Evolutionary conservation across 108 stramenopile genomes (phyloP).

Genomic region (Stephanodiscus minutulus): DNA sequence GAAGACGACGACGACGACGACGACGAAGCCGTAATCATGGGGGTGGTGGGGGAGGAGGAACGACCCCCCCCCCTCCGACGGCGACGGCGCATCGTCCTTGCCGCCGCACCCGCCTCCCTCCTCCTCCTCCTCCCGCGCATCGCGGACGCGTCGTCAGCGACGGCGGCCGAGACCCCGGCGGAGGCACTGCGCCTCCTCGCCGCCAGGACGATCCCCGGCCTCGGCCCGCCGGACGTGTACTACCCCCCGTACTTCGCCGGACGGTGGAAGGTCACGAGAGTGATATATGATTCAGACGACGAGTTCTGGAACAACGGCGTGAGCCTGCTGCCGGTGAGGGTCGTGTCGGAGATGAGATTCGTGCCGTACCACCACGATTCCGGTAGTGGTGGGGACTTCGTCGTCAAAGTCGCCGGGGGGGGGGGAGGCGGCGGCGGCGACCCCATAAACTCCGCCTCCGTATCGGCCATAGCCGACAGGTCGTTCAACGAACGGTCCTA

Average conservation of each 20-base stretch:
- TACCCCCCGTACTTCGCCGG: conserved; percentile 68
- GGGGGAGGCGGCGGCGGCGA: conserved; percentile 28
- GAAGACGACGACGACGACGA: no score
- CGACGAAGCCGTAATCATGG: no score
- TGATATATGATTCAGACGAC: conserved; percentile 52
- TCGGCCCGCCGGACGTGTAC: conserved; percentile 75
- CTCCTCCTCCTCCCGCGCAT: no score
- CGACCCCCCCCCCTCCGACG: no score
- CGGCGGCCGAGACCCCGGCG: conserved; percentile 50
- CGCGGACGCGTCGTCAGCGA: conserved; percentile 2
- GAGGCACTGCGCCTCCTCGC: conserved; percentile 70
- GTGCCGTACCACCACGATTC: conserved; percentile 52
- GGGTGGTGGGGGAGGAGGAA: no score
- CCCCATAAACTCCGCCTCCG: conserved; percentile 9
- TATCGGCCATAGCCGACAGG: conserved; percentile 71
- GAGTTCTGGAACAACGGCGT: conserved; percentile 21
- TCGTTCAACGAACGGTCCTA: conserved; percentile 70
- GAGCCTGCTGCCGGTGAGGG: conserved; percentile 24
- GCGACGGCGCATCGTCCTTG: no score
- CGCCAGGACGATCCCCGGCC: conserved; percentile 69
- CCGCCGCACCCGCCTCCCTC: no score
- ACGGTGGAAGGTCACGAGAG: conserved; percentile 61
- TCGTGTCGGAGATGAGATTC: conserved; percentile 67
- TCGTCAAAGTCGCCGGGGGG: conserved; percentile 22
- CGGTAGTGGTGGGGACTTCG: conserved; percentile 19